These are phyloP conservation scores for Phallus indusiatus DNA, from an alignment of 768 basidiomycete species.

Conservation along the genomic window DNA sequence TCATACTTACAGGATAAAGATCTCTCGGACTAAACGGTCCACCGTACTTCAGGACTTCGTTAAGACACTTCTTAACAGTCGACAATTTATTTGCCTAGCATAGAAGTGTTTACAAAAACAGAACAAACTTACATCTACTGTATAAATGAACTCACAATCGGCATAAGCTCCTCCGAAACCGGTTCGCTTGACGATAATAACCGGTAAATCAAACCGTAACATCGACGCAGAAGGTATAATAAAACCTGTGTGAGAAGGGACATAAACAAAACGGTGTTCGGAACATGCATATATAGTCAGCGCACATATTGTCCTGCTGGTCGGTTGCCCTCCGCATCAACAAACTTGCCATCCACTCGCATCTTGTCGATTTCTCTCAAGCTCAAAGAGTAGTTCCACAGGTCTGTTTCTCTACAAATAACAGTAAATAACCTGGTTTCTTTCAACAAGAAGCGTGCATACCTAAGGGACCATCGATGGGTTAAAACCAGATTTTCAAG, in stretches of 20 bases:
- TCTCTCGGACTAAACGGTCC: conserved; percentile 89
- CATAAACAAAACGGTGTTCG: neutral
- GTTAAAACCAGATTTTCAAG: conserved; percentile 89
- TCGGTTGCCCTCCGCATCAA: conserved; percentile 85
- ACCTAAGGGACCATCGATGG: conserved; percentile 88
- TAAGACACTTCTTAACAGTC: conserved; percentile 93
- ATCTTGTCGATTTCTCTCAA: conserved; percentile 95
- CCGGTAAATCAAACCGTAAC: conserved; percentile 92
- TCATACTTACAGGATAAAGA: conserved; percentile 74
- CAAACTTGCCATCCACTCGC: conserved; percentile 95
- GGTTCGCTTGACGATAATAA: conserved; percentile 93
- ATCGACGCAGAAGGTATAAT: conserved; percentile 85
- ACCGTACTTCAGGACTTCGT: conserved; percentile 92
- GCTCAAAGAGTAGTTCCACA: conserved; percentile 89
- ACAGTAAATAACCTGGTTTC: neutral
- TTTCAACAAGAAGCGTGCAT: neutral
- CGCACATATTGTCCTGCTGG: conserved; percentile 92
- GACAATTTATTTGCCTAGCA: conserved; percentile 87
- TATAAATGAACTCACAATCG: conserved; percentile 49
- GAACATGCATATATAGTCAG: neutral
- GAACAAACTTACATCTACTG: neutral
- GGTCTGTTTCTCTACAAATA: conserved; percentile 59
- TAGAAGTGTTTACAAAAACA: neutral
- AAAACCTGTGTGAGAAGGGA: conserved; percentile 51
- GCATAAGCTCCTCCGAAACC: conserved; percentile 97